Evolutionary conservation across 305 asterid species (phyloP).

Genomic region (Fraxinus angustifolia): DNA sequence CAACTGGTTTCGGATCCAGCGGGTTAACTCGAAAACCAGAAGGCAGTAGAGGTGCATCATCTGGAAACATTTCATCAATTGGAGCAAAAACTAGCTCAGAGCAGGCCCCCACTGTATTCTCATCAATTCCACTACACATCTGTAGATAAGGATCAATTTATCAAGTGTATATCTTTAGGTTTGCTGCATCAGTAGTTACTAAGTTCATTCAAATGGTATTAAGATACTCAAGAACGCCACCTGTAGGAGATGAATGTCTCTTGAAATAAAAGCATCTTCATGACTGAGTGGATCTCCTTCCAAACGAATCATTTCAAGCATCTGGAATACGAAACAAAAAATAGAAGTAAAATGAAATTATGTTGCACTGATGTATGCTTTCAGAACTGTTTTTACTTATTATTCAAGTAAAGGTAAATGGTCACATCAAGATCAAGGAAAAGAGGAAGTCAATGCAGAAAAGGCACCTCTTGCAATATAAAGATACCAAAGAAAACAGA

Average conservation of each 20-base stretch:
- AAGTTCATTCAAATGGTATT: neutral
- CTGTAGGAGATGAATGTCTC: constrained; percentile 87
- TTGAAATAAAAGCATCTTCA: constrained; percentile 72
- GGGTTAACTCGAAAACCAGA: constrained; percentile 89
- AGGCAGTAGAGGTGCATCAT: constrained; percentile 73
- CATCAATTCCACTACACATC: constrained; percentile 91
- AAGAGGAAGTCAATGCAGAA: neutral
- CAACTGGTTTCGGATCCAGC: constrained; percentile 75
- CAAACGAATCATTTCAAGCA: constrained; percentile 85
- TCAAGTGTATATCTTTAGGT: constrained; percentile 1
- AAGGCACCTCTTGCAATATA: neutral
- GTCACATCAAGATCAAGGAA: neutral
- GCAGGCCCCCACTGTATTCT: constrained; percentile 72
- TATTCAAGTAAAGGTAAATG: neutral
- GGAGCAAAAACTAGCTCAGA: constrained; percentile 90
- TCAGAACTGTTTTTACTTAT: neutral
- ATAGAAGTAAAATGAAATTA: neutral
- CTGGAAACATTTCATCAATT: constrained; percentile 86
- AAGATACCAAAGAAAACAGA: neutral
- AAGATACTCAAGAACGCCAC: constrained; percentile 28
- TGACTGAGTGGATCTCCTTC: constrained; percentile 74
- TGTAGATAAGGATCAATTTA: constrained; percentile 23
- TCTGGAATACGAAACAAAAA: constrained; percentile 33
- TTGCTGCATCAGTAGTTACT: neutral
- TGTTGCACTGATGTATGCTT: neutral